Evolutionary conservation across 345 rosid species (phyloP), one percentile per base, ranked within the genome.

Genomic region (Orychophragmus violaceus): DNA sequence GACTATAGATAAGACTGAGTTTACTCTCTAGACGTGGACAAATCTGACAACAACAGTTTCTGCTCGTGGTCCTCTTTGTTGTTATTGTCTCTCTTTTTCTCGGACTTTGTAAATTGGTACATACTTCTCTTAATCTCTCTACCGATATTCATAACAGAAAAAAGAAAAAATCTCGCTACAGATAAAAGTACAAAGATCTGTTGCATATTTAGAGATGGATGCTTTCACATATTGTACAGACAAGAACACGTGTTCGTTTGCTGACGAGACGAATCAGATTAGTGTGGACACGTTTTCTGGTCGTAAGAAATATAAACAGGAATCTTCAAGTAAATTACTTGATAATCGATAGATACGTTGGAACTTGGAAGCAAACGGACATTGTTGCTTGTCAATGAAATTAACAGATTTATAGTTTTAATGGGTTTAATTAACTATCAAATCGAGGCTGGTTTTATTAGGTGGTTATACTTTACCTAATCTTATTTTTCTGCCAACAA

Each of bases 1-100:
- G 71, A 64, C 76, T 64, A 64, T 66, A 73, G 67, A 59, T 73
- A 64, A 73, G 71, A 66, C 62, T 66, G 62, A 59, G 72, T 59
- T 28, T 72, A 64, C 71, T 16, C 14, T 66, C 55, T 23, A 18
- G 29, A 66, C 67, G 61, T 66, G 67, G 71, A 59, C 67, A 59
- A 50, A 41, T 73, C 62, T 73, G 77, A 73, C 61, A 66, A 59
- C n/a, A 66, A 59, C 68, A 59, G 62, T 59, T 51, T 50, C 67
- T 51, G 62, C 58, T 65, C 53, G 35, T 71, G 64, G 70, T 71
- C 76, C 66, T 72, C 54, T 66, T 66, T 73, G 72, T 66, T 66
- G 67, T 51, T 73, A 23, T 50, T 59, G 62, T 73, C 72, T 62
- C 42, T 59, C 48, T 39, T 4, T 59, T 41, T 59, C 72, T 73